Evolutionary conservation across 2,329 filamentous ascomycete species (phyloP).

Genomic region (Alternaria sp.): DNA sequence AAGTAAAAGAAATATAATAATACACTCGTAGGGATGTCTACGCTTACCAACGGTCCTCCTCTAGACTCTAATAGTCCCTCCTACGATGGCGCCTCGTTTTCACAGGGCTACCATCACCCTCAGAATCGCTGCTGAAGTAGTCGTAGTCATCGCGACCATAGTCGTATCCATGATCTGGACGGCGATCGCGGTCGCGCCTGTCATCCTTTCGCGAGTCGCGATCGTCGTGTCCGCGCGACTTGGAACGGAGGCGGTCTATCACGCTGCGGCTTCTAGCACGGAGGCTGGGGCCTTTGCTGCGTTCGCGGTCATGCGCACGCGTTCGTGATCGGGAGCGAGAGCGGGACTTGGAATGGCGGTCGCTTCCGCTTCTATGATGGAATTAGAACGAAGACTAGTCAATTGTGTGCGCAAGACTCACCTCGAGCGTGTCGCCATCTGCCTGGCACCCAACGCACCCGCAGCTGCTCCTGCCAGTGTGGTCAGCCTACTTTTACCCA

Average conservation of each 20-base stretch:
- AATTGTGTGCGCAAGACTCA: slow-evolving; percentile 4
- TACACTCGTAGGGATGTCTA: slow-evolving; percentile 3
- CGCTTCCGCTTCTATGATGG: slow-evolving; percentile 22
- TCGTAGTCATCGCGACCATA: slow-evolving; percentile 22
- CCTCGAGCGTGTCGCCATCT: slow-evolving; percentile 26
- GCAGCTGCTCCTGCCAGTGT: slow-evolving; percentile 47
- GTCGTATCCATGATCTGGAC: slow-evolving; percentile 26
- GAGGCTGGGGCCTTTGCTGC: slow-evolving; percentile 18
- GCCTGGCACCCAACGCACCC: slow-evolving; percentile 41
- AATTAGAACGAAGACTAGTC: neutral
- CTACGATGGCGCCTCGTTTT: slow-evolving; percentile 17
- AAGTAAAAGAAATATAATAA: neutral
- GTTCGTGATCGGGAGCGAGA: slow-evolving; percentile 28
- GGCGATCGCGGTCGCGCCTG: slow-evolving; percentile 17
- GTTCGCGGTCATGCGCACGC: slow-evolving; percentile 18
- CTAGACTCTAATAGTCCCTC: slow-evolving; percentile 14
- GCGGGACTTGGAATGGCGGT: slow-evolving; percentile 22
- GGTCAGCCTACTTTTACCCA: slow-evolving; percentile 45
- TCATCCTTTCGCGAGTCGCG: slow-evolving; percentile 12
- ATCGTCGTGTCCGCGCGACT: slow-evolving; percentile 27
- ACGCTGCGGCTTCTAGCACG: slow-evolving; percentile 36
- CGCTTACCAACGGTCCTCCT: neutral
- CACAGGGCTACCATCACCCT: slow-evolving; percentile 21
- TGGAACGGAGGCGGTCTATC: slow-evolving; percentile 32
- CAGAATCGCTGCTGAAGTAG: slow-evolving; percentile 21